Base-by-base conservation (phyloP, 139 green algal species). In the Medakamo hakoo region DNA sequence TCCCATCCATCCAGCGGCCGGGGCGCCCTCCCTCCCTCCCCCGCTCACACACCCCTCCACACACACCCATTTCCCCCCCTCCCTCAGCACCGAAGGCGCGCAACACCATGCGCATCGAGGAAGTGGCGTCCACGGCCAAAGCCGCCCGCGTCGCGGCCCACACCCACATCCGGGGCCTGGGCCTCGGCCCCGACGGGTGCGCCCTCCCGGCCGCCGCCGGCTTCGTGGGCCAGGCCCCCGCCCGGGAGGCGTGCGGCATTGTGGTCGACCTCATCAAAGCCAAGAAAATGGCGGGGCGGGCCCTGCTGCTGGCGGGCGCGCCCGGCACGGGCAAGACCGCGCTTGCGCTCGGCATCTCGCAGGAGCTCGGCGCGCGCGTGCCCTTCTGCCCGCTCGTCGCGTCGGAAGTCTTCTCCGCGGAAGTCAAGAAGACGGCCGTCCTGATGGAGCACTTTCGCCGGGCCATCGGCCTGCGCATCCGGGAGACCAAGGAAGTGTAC, bases 401-500 rank as follows among this genome's bases (percentile, higher is more conserved):
- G 28, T 90, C 78, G 19, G 93, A 99, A 76, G 93, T 99, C 32
- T 99, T 98, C 80, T 94, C 82, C 2, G 80, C 73, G 0, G 93
- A 99, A 68, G 91, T 99, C 3, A 99, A 99, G 78, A 99, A 99
- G 83, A 99, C 93, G 24, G 93, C 94, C 59, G 89, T 99, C 55
- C 82, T 99, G 29, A 98, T 98, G 91, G 93, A 99, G 75, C 90
- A 99, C 80, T 97, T 99, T 72, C 70, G 93, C 9, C 62, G 93
- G 29, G 88, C 93, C 26, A 99, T 98, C 27, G 93, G 87, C 21
- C 75, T 99, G 68, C 82, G 93, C 28, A 97, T 99, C 71, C 96
- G 96, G 70, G 93, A 99, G 76, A 95, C 92, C 64, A 99, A 99
- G 73, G 93, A 99, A 79, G 93, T 99, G 56, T 99, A 98, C 68